phyloP scores from a whole-genome alignment of 202 grass and related monocot genomes.

The Schoenoplectus triqueter region DNA sequence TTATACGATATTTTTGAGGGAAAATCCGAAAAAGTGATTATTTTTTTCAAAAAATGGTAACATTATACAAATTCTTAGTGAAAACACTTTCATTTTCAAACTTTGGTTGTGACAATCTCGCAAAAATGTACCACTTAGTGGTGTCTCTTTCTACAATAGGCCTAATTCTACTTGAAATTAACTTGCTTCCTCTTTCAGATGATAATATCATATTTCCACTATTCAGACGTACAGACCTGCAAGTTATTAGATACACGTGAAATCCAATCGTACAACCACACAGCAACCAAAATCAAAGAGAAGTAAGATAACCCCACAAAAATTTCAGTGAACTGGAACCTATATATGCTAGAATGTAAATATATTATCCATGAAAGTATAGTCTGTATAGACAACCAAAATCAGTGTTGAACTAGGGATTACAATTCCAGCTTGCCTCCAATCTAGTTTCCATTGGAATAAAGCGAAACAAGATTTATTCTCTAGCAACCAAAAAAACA shows the following conservation, averaged over 20 bases:
- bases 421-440: too few species aligned
- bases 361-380: background rate
- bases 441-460: background rate
- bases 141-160: background rate
- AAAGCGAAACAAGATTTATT: background rate
- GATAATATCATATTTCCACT: background rate
- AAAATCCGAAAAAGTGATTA: background rate
- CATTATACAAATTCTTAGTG: background rate
- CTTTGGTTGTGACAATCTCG: background rate
- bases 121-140: background rate
- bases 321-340: background rate
- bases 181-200: background rate
- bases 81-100: background rate
- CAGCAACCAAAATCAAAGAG: slow-evolving; percentile 3
- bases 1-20: background rate
- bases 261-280: background rate
- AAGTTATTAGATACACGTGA: background rate
- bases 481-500: too few species aligned
- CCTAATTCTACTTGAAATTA: background rate
- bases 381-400: background rate
- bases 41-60: background rate
- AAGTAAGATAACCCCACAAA: background rate
- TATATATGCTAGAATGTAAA: background rate
- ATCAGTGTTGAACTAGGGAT: background rate
- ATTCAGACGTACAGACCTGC: background rate